These are phyloP conservation scores for Komagataella phaffii DNA, from an alignment of 805 yeast genomes.

Conservation along the genomic window DNA sequence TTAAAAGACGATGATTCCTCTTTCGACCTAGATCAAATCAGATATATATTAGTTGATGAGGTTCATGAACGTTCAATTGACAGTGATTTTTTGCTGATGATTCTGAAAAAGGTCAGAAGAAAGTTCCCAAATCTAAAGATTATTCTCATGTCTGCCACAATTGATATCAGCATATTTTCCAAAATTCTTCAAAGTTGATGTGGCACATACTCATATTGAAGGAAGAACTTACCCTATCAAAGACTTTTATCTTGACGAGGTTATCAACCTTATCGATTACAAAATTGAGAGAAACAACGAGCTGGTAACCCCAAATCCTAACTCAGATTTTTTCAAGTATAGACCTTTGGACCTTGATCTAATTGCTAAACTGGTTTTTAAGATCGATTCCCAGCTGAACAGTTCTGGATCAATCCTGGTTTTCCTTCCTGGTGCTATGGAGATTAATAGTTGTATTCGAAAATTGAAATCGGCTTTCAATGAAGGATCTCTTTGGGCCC, in stretches of 20 bases:
- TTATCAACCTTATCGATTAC: constrained; percentile 33
- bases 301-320: constrained; percentile 40
- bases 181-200: constrained; percentile 41
- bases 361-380: constrained; percentile 38
- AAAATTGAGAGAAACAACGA: constrained; percentile 25
- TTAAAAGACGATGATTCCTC: constrained; percentile 10
- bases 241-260: constrained; percentile 60
- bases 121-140: constrained; percentile 45
- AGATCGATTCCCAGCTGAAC: constrained; percentile 36
- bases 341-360: constrained; percentile 71
- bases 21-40: constrained; percentile 33
- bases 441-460: constrained; percentile 57
- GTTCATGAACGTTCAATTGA: constrained; percentile 96
- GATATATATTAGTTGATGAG: constrained; percentile 78
- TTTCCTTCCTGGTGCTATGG: constrained; percentile 85
- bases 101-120: constrained; percentile 48
- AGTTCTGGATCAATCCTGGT: constrained; percentile 62
- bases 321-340: constrained; percentile 46
- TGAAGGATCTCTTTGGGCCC: constrained; percentile 20
- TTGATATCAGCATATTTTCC: constrained; percentile 56
- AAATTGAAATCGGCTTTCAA: constrained; percentile 13
- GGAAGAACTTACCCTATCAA: constrained; percentile 91
- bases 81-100: constrained; percentile 70
- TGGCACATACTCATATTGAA: constrained; percentile 68
- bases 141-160: constrained; percentile 90